Conservation (phyloP, 1,139 yeast genomes). For the Wickerhamiella pararugosa region DNA sequence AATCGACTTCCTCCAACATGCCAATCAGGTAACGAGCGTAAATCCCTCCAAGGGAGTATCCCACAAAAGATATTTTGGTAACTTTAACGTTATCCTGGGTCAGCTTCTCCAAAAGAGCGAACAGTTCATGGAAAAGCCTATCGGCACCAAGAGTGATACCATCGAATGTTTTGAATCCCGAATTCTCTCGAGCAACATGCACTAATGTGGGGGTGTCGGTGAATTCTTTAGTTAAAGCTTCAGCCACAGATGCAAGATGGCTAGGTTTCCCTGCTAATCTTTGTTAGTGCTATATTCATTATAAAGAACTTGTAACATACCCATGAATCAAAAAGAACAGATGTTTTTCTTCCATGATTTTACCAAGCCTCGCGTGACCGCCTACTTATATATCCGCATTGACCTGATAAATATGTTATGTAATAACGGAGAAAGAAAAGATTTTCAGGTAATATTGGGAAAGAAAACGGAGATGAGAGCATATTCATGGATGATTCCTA, state of each 20-base stretch:
- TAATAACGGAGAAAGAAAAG: no score
- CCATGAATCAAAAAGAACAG: conserved; percentile 71
- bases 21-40: conserved; percentile 57
- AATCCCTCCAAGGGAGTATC: conserved; percentile 43
- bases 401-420: no score
- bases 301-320: not conserved
- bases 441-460: no score
- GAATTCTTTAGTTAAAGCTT: conserved; percentile 31
- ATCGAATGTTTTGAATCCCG: conserved; percentile 69
- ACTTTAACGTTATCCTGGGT: conserved; percentile 14
- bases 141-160: conserved; percentile 64
- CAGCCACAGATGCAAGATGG: conserved; percentile 50
- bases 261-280: conserved; percentile 65
- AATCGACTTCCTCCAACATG: conserved; percentile 35
- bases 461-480: no score
- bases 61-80: conserved; percentile 32
- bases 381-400: no score
- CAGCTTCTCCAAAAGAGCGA: conserved; percentile 9
- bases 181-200: conserved; percentile 53
- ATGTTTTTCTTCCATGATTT: conserved; percentile 26
- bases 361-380: not conserved
- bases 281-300: not conserved
- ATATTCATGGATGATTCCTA: no score
- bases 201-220: conserved; percentile 33
- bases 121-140: conserved; percentile 43